These are phyloP conservation scores for Chalaropsis ovoidea DNA, from an alignment of 2,329 filamentous ascomycete genomes.

Conservation along the genomic window DNA sequence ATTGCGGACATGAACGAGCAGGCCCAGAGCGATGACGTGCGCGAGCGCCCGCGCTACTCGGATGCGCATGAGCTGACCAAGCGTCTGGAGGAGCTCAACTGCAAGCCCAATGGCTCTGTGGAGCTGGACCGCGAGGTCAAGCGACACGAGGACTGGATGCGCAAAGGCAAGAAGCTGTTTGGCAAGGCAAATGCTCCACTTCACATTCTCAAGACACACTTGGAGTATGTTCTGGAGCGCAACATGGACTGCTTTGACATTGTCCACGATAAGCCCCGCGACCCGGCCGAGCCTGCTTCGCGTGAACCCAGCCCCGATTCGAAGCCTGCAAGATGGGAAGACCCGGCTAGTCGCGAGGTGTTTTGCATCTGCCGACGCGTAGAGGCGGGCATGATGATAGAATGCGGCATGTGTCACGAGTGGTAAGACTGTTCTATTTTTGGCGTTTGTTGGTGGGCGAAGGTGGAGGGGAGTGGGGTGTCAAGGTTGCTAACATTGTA, in stretches of 20 bases:
- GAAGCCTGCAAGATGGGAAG: constrained; percentile 47
- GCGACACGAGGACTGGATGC: constrained; percentile 97
- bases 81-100: constrained; percentile 77
- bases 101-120: constrained; percentile 79
- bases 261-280: constrained; percentile 68
- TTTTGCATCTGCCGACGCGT: constrained; percentile 93
- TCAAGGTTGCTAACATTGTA: neutral
- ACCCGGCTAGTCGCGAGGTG: constrained; percentile 61
- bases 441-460: neutral
- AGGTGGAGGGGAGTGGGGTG: too few species aligned
- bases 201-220: constrained; percentile 88
- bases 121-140: constrained; percentile 92
- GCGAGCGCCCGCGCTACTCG: constrained; percentile 71
- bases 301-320: constrained; percentile 58
- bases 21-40: constrained; percentile 63
- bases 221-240: constrained; percentile 83
- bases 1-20: constrained; percentile 73
- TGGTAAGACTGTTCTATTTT: constrained; percentile 52
- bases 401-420: constrained; percentile 95
- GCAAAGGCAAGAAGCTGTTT: constrained; percentile 92
- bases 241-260: constrained; percentile 90
- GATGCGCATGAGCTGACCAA: constrained; percentile 89
- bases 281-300: constrained; percentile 85
- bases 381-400: constrained; percentile 98
- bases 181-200: constrained; percentile 95